Base-by-base conservation (phyloP, 129 eudicot species). In the Artemisia annua region DNA sequence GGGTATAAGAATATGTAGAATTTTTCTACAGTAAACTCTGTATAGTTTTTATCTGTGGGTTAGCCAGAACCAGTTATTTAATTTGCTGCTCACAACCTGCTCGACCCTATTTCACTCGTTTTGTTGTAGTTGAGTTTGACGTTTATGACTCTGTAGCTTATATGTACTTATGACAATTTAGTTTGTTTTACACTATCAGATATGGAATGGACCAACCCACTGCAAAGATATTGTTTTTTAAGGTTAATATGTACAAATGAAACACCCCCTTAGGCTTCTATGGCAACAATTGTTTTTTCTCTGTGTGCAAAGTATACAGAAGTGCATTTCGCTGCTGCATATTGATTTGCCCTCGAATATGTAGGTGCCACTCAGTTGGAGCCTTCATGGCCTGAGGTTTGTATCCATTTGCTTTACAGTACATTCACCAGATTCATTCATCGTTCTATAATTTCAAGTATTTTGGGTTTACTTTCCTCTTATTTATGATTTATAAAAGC, bases 341-440 rank as follows among this genome's bases (percentile, higher is more conserved):
- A 39, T 54, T 78, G 28, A 32, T 73, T 16, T 63, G 73, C 49
- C n/a, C 75, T 75, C 60, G 28, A 50, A 73, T 69, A 64, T 73
- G 83, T 83, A 91, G 97, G 97, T 73, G 95, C 97, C 59, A 88
- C 92, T 74, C 82, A 82, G 70, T 77, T 91, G 90, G 97, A 91
- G 74, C 92, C 96, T 50, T 78, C 79, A 63, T 91, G 97, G 97
- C 84, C 96, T 3, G 97, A 91, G 97, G 97, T 91, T 72, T 78
- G 82, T 79, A 46, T 52, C 69, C 11, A 10, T 56, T 70, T 72
- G 17, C 51, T 1, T 32, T 48, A 46, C 32, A 60, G 20, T 20
- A 32, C 52, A 17, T 65, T 67, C 67, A 56, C 35, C 16, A 5
- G 46, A 39, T 39, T 39, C 46, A 39, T 7, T 39, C 46, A 39